Conservation (phyloP, 441 rosid species). For the Pelargonium cotyledonis region DNA sequence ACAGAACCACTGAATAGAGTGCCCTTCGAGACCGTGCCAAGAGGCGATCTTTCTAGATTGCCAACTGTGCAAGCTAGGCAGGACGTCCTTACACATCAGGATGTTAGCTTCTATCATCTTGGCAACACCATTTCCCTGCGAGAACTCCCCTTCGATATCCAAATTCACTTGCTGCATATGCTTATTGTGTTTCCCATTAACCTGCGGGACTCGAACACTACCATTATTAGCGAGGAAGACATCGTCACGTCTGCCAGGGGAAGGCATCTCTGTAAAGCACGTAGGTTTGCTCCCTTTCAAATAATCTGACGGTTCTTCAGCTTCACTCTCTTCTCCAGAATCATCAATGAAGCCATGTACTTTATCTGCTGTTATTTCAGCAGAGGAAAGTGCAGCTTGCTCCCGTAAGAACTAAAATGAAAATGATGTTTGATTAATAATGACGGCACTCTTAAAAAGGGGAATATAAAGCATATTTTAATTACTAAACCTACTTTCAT, state of each 20-base stretch:
- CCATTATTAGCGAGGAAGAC: constrained; percentile 37
- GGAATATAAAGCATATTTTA: background rate
- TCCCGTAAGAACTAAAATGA: constrained; percentile 71
- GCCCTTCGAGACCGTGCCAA: constrained; percentile 92
- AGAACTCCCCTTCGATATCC: constrained; percentile 36
- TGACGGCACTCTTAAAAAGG: background rate
- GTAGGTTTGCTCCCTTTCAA: constrained; percentile 41
- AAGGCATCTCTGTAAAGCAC: constrained; percentile 47
- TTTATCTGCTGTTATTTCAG: constrained; percentile 66
- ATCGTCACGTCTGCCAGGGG: constrained; percentile 35
- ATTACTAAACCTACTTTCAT: constrained; percentile 63
- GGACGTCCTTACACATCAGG: constrained; percentile 65
- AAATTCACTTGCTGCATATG: constrained; percentile 39
- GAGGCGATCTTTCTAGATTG: constrained; percentile 70
- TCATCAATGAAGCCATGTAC: constrained; percentile 63
- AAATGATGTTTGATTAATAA: constrained; percentile 15
- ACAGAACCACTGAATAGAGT: constrained; percentile 79
- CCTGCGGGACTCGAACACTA: constrained; percentile 53
- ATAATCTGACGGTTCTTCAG: constrained; percentile 45
- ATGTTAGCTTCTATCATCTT: constrained; percentile 54
- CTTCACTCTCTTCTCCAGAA: constrained; percentile 62
- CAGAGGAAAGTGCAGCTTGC: constrained; percentile 80
- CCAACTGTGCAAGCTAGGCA: constrained; percentile 89
- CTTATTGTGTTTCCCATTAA: constrained; percentile 85
- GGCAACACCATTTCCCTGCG: constrained; percentile 60